Evolutionary conservation across 1,284 basidiomycete species (phyloP).

Genomic region (Filobasidium uniguttulatum): DNA sequence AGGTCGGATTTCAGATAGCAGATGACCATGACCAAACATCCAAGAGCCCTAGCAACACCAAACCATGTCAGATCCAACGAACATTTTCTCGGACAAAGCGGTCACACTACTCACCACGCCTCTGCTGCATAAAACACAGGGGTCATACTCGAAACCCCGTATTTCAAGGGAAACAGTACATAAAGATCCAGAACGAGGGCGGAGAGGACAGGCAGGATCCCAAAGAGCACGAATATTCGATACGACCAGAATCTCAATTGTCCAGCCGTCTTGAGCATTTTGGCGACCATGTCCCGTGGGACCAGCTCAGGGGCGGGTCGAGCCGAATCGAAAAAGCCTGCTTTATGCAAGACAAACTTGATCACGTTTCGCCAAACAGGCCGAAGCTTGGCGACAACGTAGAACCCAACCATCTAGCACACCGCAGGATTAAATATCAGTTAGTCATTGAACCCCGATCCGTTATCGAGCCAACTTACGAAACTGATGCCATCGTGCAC

Average conservation of each 20-base stretch:
- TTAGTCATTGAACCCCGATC: too few relatives aligned
- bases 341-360: too few relatives aligned
- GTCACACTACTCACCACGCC: conserved; percentile 8
- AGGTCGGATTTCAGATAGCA: not conserved
- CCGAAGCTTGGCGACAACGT: too few relatives aligned
- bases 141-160: conserved; percentile 13
- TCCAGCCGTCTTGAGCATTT: too few relatives aligned
- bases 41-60: conserved; percentile 6
- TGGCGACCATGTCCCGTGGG: too few relatives aligned
- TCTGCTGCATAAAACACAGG: conserved; percentile 14
- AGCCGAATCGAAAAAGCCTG: too few relatives aligned
- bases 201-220: conserved; percentile 3
- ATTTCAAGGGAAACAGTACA: conserved; percentile 13
- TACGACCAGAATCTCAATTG: conserved; percentile 1
- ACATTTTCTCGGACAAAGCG: not conserved
- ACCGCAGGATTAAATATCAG: too few relatives aligned
- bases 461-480: too few relatives aligned
- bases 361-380: too few relatives aligned
- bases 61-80: too few relatives aligned
- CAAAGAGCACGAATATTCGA: conserved; percentile 2
- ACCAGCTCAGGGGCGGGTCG: too few relatives aligned
- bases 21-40: conserved; percentile 4
- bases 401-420: too few relatives aligned
- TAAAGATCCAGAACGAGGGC: conserved; percentile 13
- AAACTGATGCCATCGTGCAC: conserved; percentile 15